phyloP scores from a whole-genome alignment of 176 grass and related monocot genomes.

The Lolium rigidum region DNA sequence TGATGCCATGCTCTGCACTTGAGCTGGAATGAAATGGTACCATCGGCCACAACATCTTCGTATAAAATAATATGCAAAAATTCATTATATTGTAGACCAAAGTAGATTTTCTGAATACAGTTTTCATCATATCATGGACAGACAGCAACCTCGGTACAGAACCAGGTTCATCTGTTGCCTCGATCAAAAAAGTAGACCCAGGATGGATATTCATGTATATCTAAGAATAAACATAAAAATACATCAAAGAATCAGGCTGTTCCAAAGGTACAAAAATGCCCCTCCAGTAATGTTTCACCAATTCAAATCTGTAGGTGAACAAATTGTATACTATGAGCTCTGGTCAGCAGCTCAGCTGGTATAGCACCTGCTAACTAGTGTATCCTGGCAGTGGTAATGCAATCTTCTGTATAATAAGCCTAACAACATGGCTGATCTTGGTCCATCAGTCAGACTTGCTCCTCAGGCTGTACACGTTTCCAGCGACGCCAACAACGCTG shows the following conservation, averaged over 20 bases:
- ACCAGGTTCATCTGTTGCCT: not conserved
- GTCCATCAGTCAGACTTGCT: constrained; percentile 63
- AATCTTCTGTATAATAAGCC: constrained; percentile 38
- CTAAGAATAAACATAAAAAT: constrained; percentile 17
- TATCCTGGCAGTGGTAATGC: constrained; percentile 25
- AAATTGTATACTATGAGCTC: constrained; percentile 36
- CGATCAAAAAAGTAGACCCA: constrained; percentile 24
- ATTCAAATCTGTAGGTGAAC: constrained; percentile 20
- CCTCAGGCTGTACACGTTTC: constrained; percentile 87
- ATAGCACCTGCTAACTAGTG: constrained; percentile 35
- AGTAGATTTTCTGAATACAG: not conserved
- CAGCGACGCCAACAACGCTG: constrained; percentile 70
- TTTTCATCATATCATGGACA: not conserved
- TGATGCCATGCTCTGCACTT: not conserved
- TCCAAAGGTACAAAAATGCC: constrained; percentile 39
- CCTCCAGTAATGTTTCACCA: constrained; percentile 7
- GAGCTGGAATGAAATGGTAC: not conserved
- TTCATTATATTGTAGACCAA: not conserved
- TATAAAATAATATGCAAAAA: not conserved
- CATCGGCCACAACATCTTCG: too few species aligned
- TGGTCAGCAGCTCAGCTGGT: constrained; percentile 28
- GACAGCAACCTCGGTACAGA: not conserved
- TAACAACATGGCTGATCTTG: constrained; percentile 3
- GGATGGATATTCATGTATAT: not conserved
- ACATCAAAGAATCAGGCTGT: constrained; percentile 37